Evolutionary conservation across 139 green algal species (phyloP), one percentile per base, ranked within the genome.

Genomic region (Eudorina sp.): DNA sequence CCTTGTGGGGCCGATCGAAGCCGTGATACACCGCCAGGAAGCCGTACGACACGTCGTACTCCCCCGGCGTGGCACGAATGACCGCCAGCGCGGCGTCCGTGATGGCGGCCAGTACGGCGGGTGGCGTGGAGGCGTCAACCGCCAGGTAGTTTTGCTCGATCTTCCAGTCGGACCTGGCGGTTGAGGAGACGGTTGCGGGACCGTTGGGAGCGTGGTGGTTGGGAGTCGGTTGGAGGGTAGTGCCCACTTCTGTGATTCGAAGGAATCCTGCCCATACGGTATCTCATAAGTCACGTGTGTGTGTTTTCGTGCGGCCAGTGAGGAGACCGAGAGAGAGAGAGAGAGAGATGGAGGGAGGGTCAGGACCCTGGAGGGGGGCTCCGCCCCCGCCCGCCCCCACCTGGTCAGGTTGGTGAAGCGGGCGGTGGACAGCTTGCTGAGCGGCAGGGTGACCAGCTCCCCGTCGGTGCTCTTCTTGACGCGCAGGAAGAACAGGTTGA

Each of bases 61-160:
- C 85, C 23, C 38, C 36, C 1, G 75, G 75, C 18, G n/a, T 51
- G 45, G 29, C 41, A 29, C 29, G 14, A 3, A 86, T 48, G 4
- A 77, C 80, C 25, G 25, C 58, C 78, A 74, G 25, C 38, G 40
- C 78, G 19, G 78, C 78, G 6, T 53, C 78, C 13, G 27, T 85
- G 38, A 85, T 55, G 2, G 40, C 78, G 25, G 38, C 2, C 53
- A 74, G 78, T 5, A 73, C 9, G 31, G 38, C 7, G 18, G 72
- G 55, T 53, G 84, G 84, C 11, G 73, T 78, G 36, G 53, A 75
- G 18, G 60, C 3, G 55, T 89, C 84, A 13, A 89, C 84, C 4
- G 75, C 43, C 31, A 83, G 81, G 60, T 86, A 85, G 74, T 90
- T 90, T 21, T 80, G 75, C 74, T 90, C 85, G 38, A 90, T 90